Base-by-base conservation (phyloP, 768 basidiomycete species). In the Symmetrospora coprosmae region DNA sequence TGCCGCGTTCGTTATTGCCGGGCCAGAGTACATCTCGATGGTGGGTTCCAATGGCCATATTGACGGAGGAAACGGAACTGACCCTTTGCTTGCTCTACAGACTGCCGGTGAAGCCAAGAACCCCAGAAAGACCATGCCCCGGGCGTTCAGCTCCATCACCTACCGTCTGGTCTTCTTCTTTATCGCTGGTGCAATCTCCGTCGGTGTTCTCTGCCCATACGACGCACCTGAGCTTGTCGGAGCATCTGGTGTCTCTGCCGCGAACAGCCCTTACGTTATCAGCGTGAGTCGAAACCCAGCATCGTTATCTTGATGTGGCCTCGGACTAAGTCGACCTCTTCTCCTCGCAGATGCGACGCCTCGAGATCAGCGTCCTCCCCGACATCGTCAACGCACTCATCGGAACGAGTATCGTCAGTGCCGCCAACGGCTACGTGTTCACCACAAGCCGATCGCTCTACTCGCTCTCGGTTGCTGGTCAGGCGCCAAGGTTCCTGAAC, bases 161-260 rank as follows among this genome's bases (percentile, higher is more conserved):
- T 62, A 58, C 40, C 61, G 61, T 13, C 35, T 62, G 14, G 52
- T 45, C 6, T 28, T n/a, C 13, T 62, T 62, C 72, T 85, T 84
- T 71, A 67, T 77, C 60, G 70, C 71, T 25, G 78, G 87, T 37
- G 84, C 84, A 2, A 75, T 79, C 60, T 72, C 88, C 58, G 88
- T 92, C 64, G 86, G 88, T 43, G 74, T 89, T 1, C 80, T 92
- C 43, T 85, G 87, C 17, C 86, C 88, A 0, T 88, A 79, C 46
- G 82, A 78, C 68, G 75, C 82, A 56, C 60, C 52, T 82, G 82
- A 14, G 53, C 55, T 58, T 2, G 41, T 58, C n/a, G 55, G 55
- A 23, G 30, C 33, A 21, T 17, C 45, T 28, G 45, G 46, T n/a
- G 17, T 21, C 19, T 33, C 46, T 25, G 55, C 53, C 30, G 35